Percentiles rank a stretch among this genome's conserved stretches.
phyloP scores from a whole-genome alignment of 116 monocot species.

The Phalaenopsis hybrid region DNA sequence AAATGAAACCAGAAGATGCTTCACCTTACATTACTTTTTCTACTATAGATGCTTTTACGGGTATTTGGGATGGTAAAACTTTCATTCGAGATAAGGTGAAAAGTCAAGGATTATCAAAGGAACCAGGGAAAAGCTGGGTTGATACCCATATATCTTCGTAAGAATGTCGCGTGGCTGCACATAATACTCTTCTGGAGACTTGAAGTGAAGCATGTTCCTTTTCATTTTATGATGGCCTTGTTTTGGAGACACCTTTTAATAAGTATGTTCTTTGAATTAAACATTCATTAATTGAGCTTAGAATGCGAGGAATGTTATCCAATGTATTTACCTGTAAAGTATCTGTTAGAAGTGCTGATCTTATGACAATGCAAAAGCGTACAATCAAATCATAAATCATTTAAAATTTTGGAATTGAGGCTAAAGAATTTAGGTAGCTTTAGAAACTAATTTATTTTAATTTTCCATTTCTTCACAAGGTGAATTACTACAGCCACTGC shows the following conservation, averaged over 20 bases:
- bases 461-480: background rate
- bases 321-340: background rate
- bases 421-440: background rate
- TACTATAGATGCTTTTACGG: conserved; percentile 38
- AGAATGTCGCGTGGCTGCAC: background rate
- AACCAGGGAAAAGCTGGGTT: conserved; percentile 38
- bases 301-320: background rate
- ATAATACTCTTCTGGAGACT: background rate
- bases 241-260: background rate
- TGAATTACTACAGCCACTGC: too few relatives aligned
- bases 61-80: conserved; percentile 31
- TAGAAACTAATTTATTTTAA: background rate
- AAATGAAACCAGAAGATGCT: conserved; percentile 30
- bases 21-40: conserved; percentile 37
- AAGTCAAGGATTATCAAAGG: conserved; percentile 21
- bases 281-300: background rate
- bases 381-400: background rate
- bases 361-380: background rate
- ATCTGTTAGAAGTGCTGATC: background rate
- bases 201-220: background rate
- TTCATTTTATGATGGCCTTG: background rate
- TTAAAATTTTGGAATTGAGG: background rate
- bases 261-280: background rate
- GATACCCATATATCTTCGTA: conserved; percentile 7
- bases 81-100: conserved; percentile 11